Evolutionary conservation across 345 rosid species (phyloP), one percentile per base, ranked within the genome.

Genomic region (Erucastrum elatum): DNA sequence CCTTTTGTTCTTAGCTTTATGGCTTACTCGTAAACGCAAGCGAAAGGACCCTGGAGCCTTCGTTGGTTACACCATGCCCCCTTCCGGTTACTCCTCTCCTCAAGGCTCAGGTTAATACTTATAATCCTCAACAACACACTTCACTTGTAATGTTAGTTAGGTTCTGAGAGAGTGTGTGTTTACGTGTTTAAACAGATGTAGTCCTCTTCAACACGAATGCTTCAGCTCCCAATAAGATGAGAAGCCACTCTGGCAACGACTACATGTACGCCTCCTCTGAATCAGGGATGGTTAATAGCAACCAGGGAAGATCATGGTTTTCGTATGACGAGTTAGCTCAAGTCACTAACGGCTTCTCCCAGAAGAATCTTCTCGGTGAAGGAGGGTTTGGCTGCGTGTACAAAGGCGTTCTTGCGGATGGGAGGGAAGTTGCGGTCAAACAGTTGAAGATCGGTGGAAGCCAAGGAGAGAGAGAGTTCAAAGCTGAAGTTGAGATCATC

Each of bases 381-480:
- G 99, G 99, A 78, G 99, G 99, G 29, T 95, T 95, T 84, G 99
- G 99, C 31, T 88, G 96, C 84, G 99, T 95, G 29, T 91, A 93
- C 82, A 95, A 93, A 91, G 99, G 99, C 6, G 66, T 86, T 65
- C 86, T 95, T 62, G 60, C 84, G 15, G 97, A 95, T 71, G 94
- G 92, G 74, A 88, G 94, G 84, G 96, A 88, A 73, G 86, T 93
- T 62, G 99, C 99, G 26, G 99, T 95, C 56, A 95, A 95, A 78
- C 98, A 95, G 84, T 85, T 95, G 56, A 95, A 95, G 81, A 89
- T 93, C 35, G 99, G 99, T 68, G 96, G 98, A 71, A 88, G 94
- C 33, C 99, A 95, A 65, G 99, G 99, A 66, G 99, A 95, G 82
- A 90, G 99, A 6, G 98, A 93, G 80, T 95, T 95, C 78, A 87